Base-by-base conservation (phyloP, 352 stramenopile species). In the Globisporangium megalacanthum region DNA sequence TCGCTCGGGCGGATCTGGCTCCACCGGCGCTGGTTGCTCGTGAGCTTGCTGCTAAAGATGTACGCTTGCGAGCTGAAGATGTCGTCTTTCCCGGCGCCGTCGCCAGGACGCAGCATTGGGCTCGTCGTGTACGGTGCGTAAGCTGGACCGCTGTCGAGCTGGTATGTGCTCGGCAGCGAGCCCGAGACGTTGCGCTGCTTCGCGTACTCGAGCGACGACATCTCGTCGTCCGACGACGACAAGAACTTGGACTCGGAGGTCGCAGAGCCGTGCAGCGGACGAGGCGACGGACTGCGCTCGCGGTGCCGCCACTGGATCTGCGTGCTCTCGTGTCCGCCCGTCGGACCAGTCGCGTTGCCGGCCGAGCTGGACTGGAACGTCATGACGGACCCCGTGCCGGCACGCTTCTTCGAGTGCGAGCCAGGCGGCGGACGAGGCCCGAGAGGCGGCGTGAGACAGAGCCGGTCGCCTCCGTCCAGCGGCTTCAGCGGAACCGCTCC, bases 11-110 rank as follows among this genome's bases (percentile, higher is more conserved):
- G 73, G 47, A 99, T 94, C 75, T 99, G 96, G 53, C 83, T 98
- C 97, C 97, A 99, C 54, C 97, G 79, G 13, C 96, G 83, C 51
- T 97, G 83, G 73, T 99, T 99, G 49, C 81, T 93, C 17, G 86
- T 95, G 31, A 95, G 68, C 58, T 90, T 80, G 58, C 84, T 88
- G 63, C 83, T 88, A 37, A 88, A 72, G 41, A 91, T 88, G 59
- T 75, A 86, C 14, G 75, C 79, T 48, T 89, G 79, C 6, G 79
- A 87, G 51, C 83, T 79, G 49, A 92, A 92, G 46, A 92, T 67
- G 35, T 87, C 78, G 9, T 88, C 82, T 61, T 86, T 85, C 20
- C 62, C 68, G 11, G 60, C 70, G 14, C 53, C 65, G 19, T 88
- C 78, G 4, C 61, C 68, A 10, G 70, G 68, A 14, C 77, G 64